Conservation (phyloP, 1,284 basidiomycete genomes). For the Trichosporon faecale region DNA sequence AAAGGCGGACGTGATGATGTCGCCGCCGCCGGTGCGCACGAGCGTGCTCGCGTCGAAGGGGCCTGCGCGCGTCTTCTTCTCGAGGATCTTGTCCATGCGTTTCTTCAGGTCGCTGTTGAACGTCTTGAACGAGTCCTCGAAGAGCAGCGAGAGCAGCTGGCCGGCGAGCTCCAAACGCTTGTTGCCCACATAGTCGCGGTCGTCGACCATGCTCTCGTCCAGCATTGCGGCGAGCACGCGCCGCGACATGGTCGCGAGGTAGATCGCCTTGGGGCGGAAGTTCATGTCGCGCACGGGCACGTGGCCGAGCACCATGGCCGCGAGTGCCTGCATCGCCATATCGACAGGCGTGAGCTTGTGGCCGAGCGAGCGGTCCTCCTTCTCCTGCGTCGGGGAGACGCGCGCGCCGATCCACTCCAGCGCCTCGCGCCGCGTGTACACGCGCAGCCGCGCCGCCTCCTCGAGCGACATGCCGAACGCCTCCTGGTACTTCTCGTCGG, state of each 20-base stretch:
- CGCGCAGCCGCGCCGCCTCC: conserved; percentile 80
- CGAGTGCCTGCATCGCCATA: conserved; percentile 92
- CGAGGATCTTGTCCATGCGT: conserved; percentile 95
- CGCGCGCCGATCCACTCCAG: conserved; percentile 91
- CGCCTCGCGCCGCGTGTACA: conserved; percentile 91
- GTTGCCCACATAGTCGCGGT: conserved; percentile 98
- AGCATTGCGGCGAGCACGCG: conserved; percentile 95
- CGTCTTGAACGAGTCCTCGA: conserved; percentile 98
- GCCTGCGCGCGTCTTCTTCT: conserved; percentile 90
- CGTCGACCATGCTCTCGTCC: conserved; percentile 95
- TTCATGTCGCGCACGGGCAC: conserved; percentile 89
- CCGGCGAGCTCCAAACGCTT: conserved; percentile 97
- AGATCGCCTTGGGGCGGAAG: conserved; percentile 92
- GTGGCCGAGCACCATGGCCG: conserved; percentile 95
- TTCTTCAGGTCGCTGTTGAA: conserved; percentile 96
- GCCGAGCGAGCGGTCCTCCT: conserved; percentile 39
- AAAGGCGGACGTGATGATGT: conserved; percentile 94
- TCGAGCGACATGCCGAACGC: conserved; percentile 91
- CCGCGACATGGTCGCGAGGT: conserved; percentile 96
- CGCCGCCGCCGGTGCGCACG: conserved; percentile 57
- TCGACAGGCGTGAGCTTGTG: conserved; percentile 84
- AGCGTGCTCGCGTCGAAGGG: conserved; percentile 83
- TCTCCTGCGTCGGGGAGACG: conserved; percentile 76
- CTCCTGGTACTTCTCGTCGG: conserved; percentile 82
- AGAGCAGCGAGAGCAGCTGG: conserved; percentile 89